Evolutionary conservation across 495 filamentous ascomycete genomes (phyloP).

Genomic region (Annulohypoxylon nitens): DNA sequence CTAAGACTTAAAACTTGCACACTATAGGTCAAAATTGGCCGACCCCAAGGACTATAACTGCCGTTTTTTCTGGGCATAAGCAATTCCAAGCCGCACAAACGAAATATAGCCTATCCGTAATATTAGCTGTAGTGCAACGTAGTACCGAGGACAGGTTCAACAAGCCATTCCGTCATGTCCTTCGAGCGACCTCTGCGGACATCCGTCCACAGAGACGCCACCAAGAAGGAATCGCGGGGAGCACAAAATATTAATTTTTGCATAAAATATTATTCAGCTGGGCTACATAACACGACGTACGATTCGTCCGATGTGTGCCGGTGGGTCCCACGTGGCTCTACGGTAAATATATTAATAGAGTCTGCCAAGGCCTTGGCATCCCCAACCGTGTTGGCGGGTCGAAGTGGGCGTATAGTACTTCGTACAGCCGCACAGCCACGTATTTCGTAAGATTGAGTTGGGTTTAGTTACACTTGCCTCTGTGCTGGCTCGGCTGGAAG

Average conservation of each 20-base stretch:
- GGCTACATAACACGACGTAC: neutral
- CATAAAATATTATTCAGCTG: neutral
- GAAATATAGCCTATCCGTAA: neutral
- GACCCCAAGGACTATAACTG: neutral
- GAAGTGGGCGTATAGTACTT: constrained; percentile 9
- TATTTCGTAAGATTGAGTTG: constrained; percentile 18
- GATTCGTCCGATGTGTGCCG: neutral
- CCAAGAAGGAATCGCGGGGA: neutral
- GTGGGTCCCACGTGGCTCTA: constrained; percentile 24
- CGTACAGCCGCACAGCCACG: constrained; percentile 35
- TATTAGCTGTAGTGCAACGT: neutral
- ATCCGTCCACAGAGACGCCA: constrained; percentile 2
- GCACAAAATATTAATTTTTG: neutral
- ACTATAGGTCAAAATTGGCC: neutral
- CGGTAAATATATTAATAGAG: constrained; percentile 33
- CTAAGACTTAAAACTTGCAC: neutral
- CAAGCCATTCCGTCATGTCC: neutral
- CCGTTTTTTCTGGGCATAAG: neutral
- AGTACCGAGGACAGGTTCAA: neutral
- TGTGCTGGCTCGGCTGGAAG: constrained; percentile 10
- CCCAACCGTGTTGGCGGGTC: constrained; percentile 30
- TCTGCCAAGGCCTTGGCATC: constrained; percentile 37
- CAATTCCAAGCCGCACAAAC: neutral
- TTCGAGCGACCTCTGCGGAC: neutral
- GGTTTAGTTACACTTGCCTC: constrained; percentile 9